Evolutionary conservation across 208 protist species (phyloP).

Genomic region (Acanthamoeba triangularis): DNA sequence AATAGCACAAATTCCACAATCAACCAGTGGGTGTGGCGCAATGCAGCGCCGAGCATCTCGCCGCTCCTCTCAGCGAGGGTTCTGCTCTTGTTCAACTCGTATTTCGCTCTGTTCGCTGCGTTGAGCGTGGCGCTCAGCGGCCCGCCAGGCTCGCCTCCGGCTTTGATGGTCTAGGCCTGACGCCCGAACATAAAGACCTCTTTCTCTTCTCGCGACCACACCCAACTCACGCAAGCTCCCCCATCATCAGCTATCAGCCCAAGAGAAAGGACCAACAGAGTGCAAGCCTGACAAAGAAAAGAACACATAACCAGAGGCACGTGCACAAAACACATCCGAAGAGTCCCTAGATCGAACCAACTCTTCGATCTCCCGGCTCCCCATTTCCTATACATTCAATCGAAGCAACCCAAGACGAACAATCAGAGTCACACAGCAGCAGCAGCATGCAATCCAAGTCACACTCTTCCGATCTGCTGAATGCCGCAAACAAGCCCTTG

Average conservation of each 20-base stretch:
- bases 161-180: not conserved
- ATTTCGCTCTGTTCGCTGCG: slow-evolving; percentile 7
- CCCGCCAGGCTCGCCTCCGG: no score
- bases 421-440: not conserved
- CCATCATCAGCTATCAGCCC: not conserved
- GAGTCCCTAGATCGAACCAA: not conserved
- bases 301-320: not conserved
- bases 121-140: not conserved
- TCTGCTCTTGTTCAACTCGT: not conserved
- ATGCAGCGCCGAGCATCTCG: not conserved
- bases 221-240: not conserved
- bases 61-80: not conserved
- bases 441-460: not conserved
- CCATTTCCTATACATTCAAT: not conserved
- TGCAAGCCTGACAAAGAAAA: not conserved
- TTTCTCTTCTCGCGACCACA: not conserved
- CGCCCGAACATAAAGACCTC: not conserved
- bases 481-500: slow-evolving; percentile 15
- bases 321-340: not conserved
- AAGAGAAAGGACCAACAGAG: not conserved
- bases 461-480: slow-evolving; percentile 37
- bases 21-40: no score
- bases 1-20: no score
- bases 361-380: not conserved
- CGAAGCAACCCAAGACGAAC: not conserved